These are phyloP conservation scores for Hirsutella minnesotensis DNA, from an alignment of 2,329 filamentous ascomycete species.

Conservation along the genomic window DNA sequence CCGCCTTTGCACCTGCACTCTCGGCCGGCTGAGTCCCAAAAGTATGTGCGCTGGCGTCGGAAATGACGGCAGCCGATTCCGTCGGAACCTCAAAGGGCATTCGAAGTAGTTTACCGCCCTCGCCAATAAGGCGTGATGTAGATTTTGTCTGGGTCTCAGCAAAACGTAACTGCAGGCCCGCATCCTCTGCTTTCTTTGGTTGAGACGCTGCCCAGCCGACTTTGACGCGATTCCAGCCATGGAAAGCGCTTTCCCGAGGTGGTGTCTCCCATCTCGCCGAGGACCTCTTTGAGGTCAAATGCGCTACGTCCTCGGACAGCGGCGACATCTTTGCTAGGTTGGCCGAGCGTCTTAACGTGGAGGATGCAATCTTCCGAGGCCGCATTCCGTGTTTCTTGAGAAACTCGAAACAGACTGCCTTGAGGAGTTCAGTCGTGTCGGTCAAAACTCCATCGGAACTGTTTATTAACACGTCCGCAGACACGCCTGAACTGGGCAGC, in stretches of 20 bases:
- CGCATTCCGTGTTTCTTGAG: constrained; percentile 60
- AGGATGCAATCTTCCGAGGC: constrained; percentile 23
- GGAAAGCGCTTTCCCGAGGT: constrained; percentile 15
- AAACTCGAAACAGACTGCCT: constrained; percentile 61
- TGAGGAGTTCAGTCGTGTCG: constrained; percentile 45
- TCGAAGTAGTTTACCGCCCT: constrained; percentile 28
- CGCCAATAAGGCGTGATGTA: constrained; percentile 21
- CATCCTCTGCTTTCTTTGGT: neutral
- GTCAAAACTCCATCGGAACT: constrained; percentile 37
- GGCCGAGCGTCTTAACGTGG: constrained; percentile 13
- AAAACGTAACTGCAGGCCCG: neutral
- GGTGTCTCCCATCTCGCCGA: neutral
- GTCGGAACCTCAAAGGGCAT: constrained; percentile 30
- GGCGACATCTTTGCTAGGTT: constrained; percentile 3
- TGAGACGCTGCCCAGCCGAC: constrained; percentile 11
- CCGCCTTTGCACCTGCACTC: neutral
- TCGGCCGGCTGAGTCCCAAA: neutral
- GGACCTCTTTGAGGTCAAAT: no score
- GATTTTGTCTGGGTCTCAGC: neutral
- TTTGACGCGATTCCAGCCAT: constrained; percentile 26
- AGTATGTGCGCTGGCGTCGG: neutral
- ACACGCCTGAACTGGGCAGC: constrained; percentile 20
- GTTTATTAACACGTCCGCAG: constrained; percentile 26
- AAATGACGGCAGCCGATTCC: neutral
- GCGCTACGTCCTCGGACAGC: no score